Evolutionary conservation across 179 eudicot species (phyloP).

Genomic region (Beta macrorhiza): DNA sequence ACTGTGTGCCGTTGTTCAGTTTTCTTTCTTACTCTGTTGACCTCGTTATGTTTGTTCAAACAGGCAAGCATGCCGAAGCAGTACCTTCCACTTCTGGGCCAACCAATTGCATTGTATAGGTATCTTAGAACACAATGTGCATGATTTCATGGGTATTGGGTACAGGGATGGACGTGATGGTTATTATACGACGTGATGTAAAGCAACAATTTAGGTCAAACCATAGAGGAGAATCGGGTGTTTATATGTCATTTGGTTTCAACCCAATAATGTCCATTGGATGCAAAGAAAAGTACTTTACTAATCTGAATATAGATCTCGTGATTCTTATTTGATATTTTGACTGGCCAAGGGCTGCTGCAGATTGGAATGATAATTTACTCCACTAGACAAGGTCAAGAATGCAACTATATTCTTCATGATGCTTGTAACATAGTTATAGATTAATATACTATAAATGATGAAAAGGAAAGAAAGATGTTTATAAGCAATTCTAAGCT

Average conservation of each 20-base stretch:
- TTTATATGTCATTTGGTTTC: neutral
- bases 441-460: neutral
- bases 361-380: neutral
- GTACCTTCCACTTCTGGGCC: constrained; percentile 90
- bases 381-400: neutral
- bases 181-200: neutral
- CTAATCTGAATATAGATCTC: neutral
- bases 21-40: constrained; percentile 23
- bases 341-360: neutral
- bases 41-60: constrained; percentile 38
- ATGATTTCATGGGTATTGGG: neutral
- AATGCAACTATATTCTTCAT: neutral
- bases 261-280: neutral
- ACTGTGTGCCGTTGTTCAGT: neutral
- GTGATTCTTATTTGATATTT: neutral
- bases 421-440: neutral
- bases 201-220: neutral
- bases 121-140: constrained; percentile 34
- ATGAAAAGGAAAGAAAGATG: neutral
- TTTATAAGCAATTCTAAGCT: neutral
- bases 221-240: neutral
- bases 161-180: neutral
- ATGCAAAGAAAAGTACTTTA: neutral
- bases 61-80: constrained; percentile 99
- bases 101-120: constrained; percentile 97